phyloP scores from a whole-genome alignment of 495 filamentous ascomycete species.

The Podospora pseudoanserina region DNA sequence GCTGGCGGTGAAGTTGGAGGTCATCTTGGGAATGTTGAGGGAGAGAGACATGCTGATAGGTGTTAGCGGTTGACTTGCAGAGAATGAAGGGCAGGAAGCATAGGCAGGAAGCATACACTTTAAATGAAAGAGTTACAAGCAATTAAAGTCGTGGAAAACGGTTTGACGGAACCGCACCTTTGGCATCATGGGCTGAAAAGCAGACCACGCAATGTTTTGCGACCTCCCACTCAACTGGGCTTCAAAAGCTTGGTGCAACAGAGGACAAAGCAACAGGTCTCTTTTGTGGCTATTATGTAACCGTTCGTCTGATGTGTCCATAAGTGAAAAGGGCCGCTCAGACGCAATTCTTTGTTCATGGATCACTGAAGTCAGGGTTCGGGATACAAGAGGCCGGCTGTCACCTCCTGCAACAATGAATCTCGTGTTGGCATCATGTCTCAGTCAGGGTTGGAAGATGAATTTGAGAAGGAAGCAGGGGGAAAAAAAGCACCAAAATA shows the following conservation, averaged over 20 bases:
- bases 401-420: not conserved
- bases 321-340: not conserved
- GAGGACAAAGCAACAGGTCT: not conserved
- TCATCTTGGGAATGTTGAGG: not conserved
- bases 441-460: not conserved
- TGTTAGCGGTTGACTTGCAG: not conserved
- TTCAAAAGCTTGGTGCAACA: not conserved
- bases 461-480: not conserved
- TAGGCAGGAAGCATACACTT: too few relatives aligned
- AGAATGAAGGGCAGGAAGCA: too few relatives aligned
- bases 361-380: not conserved
- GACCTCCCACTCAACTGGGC: not conserved
- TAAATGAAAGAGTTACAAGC: too few relatives aligned
- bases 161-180: not conserved
- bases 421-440: not conserved
- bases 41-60: not conserved
- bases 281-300: not conserved
- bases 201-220: not conserved
- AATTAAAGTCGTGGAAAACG: too few relatives aligned
- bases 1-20: not conserved
- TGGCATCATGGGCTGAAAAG: not conserved
- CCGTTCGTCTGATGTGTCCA: not conserved
- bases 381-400: not conserved
- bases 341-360: not conserved
- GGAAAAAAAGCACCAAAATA: not conserved